These are phyloP conservation scores for Shiraia bambusicola DNA, from an alignment of 2,329 filamentous ascomycete genomes.

Conservation along the genomic window DNA sequence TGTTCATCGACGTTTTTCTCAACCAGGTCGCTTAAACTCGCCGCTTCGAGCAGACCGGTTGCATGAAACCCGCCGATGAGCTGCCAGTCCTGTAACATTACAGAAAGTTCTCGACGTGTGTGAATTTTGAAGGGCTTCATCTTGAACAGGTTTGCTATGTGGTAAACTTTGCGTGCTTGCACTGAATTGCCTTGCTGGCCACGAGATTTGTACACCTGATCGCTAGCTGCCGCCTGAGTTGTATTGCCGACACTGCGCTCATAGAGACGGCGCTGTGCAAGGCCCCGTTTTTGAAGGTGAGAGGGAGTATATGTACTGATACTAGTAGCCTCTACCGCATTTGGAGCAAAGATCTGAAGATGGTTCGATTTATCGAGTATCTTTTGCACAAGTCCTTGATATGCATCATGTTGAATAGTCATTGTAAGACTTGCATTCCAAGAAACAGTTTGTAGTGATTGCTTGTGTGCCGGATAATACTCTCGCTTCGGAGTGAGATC, in stretches of 20 bases:
- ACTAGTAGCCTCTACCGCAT: conserved; percentile 1
- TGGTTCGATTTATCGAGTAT: conserved; percentile 16
- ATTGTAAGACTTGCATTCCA: conserved; percentile 46
- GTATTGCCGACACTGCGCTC: conserved; percentile 8
- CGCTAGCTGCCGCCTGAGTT: not conserved
- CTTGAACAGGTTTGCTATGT: conserved; percentile 11
- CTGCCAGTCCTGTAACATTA: conserved; percentile 13
- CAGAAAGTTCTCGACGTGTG: conserved; percentile 11
- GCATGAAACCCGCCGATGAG: conserved; percentile 19
- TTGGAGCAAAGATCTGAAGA: conserved; percentile 12
- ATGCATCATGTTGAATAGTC: conserved; percentile 25
- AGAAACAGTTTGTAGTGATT: conserved; percentile 44
- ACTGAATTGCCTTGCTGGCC: conserved; percentile 9
- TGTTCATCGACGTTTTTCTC: conserved; percentile 35
- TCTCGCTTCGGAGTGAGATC: conserved; percentile 36
- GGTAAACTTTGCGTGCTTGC: conserved; percentile 16
- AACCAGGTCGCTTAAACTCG: conserved; percentile 23
- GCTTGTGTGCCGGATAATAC: conserved; percentile 49
- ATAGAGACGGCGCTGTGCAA: conserved; percentile 12
- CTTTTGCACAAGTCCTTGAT: conserved; percentile 10
- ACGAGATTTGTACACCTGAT: conserved; percentile 13
- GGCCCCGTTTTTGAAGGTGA: conserved; percentile 17
- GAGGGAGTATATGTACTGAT: conserved; percentile 5
- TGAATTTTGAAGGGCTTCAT: conserved; percentile 10
- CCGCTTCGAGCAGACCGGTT: conserved; percentile 1